These are phyloP conservation scores for Fusarium ramigenum DNA, from an alignment of 2,329 filamentous ascomycete species.

Conservation along the genomic window DNA sequence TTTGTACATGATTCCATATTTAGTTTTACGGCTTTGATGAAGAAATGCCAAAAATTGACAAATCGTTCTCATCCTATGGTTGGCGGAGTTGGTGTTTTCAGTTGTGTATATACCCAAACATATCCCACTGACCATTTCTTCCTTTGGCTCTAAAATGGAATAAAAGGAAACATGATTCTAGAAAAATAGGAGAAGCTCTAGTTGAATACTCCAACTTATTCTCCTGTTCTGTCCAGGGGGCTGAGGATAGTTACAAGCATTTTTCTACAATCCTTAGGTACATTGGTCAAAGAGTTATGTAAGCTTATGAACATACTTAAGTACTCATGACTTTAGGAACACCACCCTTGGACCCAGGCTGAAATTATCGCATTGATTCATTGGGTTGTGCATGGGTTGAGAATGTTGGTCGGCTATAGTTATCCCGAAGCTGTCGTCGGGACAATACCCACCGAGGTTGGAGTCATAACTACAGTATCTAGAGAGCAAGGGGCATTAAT, in stretches of 20 bases:
- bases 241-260: no score
- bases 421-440: background rate
- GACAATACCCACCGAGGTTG: background rate
- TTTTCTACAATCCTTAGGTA: background rate
- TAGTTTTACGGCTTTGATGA: slow-evolving; percentile 28
- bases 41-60: slow-evolving; percentile 33
- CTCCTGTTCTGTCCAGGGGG: background rate
- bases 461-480: background rate
- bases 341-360: background rate
- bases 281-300: background rate
- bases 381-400: background rate
- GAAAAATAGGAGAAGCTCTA: background rate
- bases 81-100: slow-evolving; percentile 1
- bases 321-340: background rate
- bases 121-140: background rate
- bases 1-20: slow-evolving; percentile 38
- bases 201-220: background rate
- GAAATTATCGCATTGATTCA: background rate
- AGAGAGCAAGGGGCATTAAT: background rate
- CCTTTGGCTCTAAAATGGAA: background rate
- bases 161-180: background rate
- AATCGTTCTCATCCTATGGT: background rate
- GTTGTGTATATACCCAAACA: no score
- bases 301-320: background rate
- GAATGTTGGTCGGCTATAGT: background rate